These are phyloP conservation scores for Dillenia suffruticosa DNA, from an alignment of 164 flowering plant species.

Conservation along the genomic window DNA sequence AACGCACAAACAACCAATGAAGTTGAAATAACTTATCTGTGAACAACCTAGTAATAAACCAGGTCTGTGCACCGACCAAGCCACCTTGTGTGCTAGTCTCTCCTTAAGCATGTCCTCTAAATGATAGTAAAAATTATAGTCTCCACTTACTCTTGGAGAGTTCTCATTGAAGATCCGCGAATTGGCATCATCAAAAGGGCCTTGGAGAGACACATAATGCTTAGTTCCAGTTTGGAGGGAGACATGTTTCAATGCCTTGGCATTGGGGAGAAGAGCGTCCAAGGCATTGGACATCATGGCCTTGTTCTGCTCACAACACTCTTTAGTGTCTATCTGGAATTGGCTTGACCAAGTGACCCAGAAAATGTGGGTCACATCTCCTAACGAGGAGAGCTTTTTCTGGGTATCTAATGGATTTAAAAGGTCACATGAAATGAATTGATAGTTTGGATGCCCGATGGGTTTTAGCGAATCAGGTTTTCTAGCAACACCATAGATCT, in stretches of 20 bases:
- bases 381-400: constrained; percentile 41
- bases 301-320: constrained; percentile 59
- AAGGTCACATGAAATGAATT: constrained; percentile 78
- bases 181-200: constrained; percentile 6
- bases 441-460: constrained; percentile 22
- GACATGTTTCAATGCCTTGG: constrained; percentile 51
- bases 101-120: constrained; percentile 72
- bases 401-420: constrained; percentile 38
- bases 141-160: constrained; percentile 38
- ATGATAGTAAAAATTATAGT: constrained; percentile 56
- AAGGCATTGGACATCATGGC: constrained; percentile 71
- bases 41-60: constrained; percentile 75
- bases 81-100: constrained; percentile 32
- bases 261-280: constrained; percentile 45
- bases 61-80: constrained; percentile 86
- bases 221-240: constrained; percentile 88
- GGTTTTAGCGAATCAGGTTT: constrained; percentile 17
- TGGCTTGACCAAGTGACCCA: constrained; percentile 92
- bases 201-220: constrained; percentile 56
- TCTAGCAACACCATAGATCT: constrained; percentile 73
- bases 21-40: constrained; percentile 45
- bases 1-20: constrained; percentile 71
- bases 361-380: constrained; percentile 64
- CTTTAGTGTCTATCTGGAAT: constrained; percentile 41
- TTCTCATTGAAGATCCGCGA: constrained; percentile 43